Base-by-base conservation (phyloP, 768 basidiomycete species). In the Tephrocybe sp. region DNA sequence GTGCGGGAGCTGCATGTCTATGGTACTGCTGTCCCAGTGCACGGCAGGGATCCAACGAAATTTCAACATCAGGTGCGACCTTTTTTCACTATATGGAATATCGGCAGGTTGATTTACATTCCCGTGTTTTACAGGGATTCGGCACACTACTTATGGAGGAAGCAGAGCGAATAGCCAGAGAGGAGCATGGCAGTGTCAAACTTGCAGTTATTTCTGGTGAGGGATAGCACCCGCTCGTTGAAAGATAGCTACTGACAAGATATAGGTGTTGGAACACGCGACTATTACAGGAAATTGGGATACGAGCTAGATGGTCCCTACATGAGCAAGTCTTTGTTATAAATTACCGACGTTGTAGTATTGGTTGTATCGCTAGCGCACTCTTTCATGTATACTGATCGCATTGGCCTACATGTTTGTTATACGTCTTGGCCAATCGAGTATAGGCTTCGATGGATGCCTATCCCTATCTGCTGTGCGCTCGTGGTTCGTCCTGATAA, bases 131-230 rank as follows among this genome's bases (percentile, higher is more conserved):
- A 39, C 64, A 95, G 82, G 97, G 97, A 7, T 98, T 98, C 66
- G 97, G 97, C 11, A 97, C 94, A 26, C 67, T 98, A 55, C 72
- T 99, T 55, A 99, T 99, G 97, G 97, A 99, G 65, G 97, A 99
- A 71, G 97, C 97, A 8, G 97, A 98, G 68, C 80, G 96, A 61
- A 98, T 99, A 74, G 94, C 97, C 20, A 75, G 87, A 58, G 96
- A 98, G 62, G 97, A 99, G 65, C 97, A 99, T 61, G 96, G 91
- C 16, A 98, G 93, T 66, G 75, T 88, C 55, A 95, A 98, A 70
- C 71, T 99, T 31, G 97, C 89, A n/a, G 96, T 99, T 52, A 99
- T 99, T 58, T 95, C 94, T 34, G 94, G 92, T 83, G 56, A 62
- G 84, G n/a, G 17, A 26, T 19, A 42, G 13, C 36, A n/a, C 35